Evolutionary conservation across 306 rosid species (phyloP), one percentile per base, ranked within the genome.

Genomic region (Sesbania bispinosa): DNA sequence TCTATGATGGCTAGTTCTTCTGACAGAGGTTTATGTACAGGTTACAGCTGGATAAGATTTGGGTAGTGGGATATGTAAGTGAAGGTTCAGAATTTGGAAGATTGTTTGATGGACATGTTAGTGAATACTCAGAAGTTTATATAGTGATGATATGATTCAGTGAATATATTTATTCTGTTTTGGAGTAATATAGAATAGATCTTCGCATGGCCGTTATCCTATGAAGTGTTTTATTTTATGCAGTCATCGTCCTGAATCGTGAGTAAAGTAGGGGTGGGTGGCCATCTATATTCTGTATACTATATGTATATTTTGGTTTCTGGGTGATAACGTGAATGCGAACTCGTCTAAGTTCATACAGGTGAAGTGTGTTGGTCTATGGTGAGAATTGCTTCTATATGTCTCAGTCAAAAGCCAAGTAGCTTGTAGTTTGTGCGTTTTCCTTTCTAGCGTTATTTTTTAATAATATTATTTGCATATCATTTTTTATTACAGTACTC

Each of bases 161-260:
- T n/a, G n/a, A n/a, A n/a, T n/a, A n/a, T n/a, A n/a, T n/a, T n/a
- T n/a, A n/a, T n/a, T n/a, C n/a, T n/a, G n/a, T n/a, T n/a, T n/a
- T n/a, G n/a, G n/a, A n/a, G n/a, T n/a, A n/a, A n/a, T n/a, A n/a
- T n/a, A n/a, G n/a, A n/a, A n/a, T n/a, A n/a, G n/a, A n/a, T n/a
- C n/a, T n/a, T 83, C 69, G 64, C 67, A 83, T 83, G 86, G 57
- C 58, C 55, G 5, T 43, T 58, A 58, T 47, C 62, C 29, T 30
- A 16, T 43, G 2, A 55, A 59, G 47, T 39, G 71, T 48, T 26
- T 16, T 41, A 26, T 42, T 53, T 42, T 67, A 46, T 39, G 69
- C 21, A 33, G 33, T 50, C 29, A 58, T 30, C 18, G 2, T 11
- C 26, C 6, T 27, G 62, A 46, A 16, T 47, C 24, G 21, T 68